A percentile compares a stretch with the other conserved stretches of the same genome.
Evolutionary conservation across 1,139 yeast genomes (phyloP).

Genomic region (Hemisphaericaspora xylanilytica): DNA sequence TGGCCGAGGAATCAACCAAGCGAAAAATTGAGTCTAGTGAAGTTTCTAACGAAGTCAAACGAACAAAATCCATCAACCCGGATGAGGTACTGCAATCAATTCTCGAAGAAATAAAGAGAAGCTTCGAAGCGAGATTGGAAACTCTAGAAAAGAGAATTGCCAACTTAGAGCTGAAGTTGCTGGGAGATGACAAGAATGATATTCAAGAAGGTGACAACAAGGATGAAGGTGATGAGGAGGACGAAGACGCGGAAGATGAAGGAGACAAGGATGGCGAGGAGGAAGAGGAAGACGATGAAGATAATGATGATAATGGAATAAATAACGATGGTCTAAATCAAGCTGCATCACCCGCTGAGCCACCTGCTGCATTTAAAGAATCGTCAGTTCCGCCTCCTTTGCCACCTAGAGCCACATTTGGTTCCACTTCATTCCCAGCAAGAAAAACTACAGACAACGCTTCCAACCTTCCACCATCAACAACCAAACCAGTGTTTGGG

Average conservation of each 20-base stretch:
- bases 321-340: not conserved
- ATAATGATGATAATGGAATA: not conserved
- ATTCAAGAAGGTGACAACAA: no score
- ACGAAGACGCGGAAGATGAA: not conserved
- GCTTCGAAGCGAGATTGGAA: slow-evolving; percentile 3
- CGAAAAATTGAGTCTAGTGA: slow-evolving; percentile 20
- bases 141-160: slow-evolving; percentile 21
- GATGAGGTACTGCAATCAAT: slow-evolving; percentile 18
- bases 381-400: slow-evolving; percentile 14
- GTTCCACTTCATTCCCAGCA: slow-evolving; percentile 30
- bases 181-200: slow-evolving; percentile 9
- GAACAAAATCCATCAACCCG: slow-evolving; percentile 14
- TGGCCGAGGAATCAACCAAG: slow-evolving; percentile 21
- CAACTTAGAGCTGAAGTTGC: slow-evolving; percentile 16
- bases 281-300: slow-evolving; percentile 8
- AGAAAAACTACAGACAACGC: slow-evolving; percentile 9
- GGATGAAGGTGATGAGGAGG: not conserved
- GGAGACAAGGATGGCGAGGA: slow-evolving; percentile 2
- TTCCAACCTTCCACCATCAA: slow-evolving; percentile 7
- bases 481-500: slow-evolving; percentile 38
- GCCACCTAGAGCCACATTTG: slow-evolving; percentile 28
- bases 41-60: slow-evolving; percentile 14
- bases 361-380: slow-evolving; percentile 2
- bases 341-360: slow-evolving; percentile 3
- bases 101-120: slow-evolving; percentile 15